Evolutionary conservation across 345 rosid genomes (phyloP).

Genomic region (Moringa oleifera): DNA sequence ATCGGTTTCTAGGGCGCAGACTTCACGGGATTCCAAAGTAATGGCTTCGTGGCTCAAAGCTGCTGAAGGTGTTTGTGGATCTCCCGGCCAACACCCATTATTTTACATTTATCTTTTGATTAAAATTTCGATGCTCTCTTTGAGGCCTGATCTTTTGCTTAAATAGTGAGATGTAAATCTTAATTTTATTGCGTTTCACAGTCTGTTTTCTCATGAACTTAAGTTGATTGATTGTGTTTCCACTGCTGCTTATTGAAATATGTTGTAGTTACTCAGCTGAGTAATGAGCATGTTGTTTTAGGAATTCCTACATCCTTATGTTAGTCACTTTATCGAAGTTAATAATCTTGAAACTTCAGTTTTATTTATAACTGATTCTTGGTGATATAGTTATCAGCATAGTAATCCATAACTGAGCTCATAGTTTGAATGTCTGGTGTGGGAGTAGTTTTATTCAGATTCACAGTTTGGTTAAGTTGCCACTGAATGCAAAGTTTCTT

Average conservation of each 20-base stretch:
- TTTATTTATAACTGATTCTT: no score
- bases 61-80: constrained; percentile 78
- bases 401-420: background rate
- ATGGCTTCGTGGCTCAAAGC: constrained; percentile 99
- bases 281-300: no score
- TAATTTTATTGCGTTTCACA: background rate
- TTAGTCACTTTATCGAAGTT: no score
- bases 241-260: background rate
- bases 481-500: background rate
- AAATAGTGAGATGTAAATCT: background rate
- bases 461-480: background rate
- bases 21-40: constrained; percentile 16
- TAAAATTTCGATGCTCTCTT: background rate
- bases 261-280: background rate
- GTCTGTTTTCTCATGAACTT: background rate
- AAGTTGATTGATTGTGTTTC: background rate
- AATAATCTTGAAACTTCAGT: background rate
- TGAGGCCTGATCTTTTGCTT: background rate
- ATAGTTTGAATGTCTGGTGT: no score
- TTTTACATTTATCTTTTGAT: background rate
- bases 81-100: background rate
- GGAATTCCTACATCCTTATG: no score
- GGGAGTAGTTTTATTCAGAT: no score
- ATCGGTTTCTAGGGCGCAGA: constrained; percentile 27
- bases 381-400: no score